These are phyloP conservation scores for Debaryomyces nepalensis DNA, from an alignment of 1,139 yeast species.

Conservation along the genomic window DNA sequence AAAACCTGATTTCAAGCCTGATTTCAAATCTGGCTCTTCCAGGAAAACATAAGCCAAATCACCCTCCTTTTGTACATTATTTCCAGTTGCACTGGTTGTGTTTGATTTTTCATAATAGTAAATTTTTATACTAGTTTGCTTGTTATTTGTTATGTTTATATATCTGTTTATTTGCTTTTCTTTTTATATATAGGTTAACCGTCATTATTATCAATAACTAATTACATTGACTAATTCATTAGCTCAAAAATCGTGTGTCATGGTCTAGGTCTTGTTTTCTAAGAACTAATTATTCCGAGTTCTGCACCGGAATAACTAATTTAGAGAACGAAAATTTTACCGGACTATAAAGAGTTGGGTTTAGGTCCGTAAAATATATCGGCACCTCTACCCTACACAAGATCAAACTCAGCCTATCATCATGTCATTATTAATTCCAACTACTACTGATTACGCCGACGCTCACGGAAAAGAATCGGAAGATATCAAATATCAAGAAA, in stretches of 20 bases:
- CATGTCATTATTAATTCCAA: constrained; percentile 41
- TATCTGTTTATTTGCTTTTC: constrained; percentile 4
- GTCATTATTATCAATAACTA: constrained; percentile 7
- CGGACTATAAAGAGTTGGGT: too few relatives aligned
- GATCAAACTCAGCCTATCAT: background rate
- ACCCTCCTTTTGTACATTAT: constrained; percentile 8
- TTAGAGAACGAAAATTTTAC: background rate
- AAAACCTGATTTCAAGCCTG: constrained; percentile 45
- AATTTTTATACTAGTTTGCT: constrained; percentile 2
- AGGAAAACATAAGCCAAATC: constrained; percentile 45
- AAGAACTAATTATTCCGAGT: constrained; percentile 4
- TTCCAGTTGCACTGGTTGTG: constrained; percentile 8
- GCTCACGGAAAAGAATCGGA: constrained; percentile 33
- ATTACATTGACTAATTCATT: constrained; percentile 1
- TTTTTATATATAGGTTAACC: constrained; percentile 8
- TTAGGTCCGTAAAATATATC: too few relatives aligned
- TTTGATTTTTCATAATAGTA: constrained; percentile 2
- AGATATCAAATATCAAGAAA: constrained; percentile 17
- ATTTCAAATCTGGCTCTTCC: constrained; percentile 54
- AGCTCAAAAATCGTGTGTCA: background rate
- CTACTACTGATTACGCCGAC: constrained; percentile 38
- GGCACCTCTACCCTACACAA: too few relatives aligned
- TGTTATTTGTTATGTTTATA: constrained; percentile 7
- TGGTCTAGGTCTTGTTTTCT: too few relatives aligned
- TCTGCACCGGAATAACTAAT: constrained; percentile 4